Evolutionary conservation across 768 basidiomycete genomes (phyloP).

Genomic region (Butyriboletus loyo): DNA sequence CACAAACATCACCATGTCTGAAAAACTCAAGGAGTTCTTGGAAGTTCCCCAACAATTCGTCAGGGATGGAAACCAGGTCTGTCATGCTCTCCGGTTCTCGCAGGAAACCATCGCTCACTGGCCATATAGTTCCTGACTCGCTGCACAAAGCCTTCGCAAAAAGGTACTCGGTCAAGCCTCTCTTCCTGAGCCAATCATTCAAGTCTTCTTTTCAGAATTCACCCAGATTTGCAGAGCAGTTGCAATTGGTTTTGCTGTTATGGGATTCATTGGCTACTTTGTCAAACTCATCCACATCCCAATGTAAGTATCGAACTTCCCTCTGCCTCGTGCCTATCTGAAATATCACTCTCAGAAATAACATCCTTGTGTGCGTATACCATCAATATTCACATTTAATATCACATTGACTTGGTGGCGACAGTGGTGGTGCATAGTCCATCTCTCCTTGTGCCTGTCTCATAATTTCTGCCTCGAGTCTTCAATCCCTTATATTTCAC

Average conservation of each 20-base stretch:
- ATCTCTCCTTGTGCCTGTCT: slow-evolving; percentile 16
- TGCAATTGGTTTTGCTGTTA: slow-evolving; percentile 95
- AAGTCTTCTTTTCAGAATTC: slow-evolving; percentile 62
- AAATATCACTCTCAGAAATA: slow-evolving; percentile 61
- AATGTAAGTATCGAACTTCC: slow-evolving; percentile 61
- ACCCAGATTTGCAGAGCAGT: slow-evolving; percentile 93
- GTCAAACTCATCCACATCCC: slow-evolving; percentile 98
- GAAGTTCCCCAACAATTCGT: slow-evolving; percentile 91
- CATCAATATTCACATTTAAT: background rate
- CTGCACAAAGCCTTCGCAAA: slow-evolving; percentile 96
- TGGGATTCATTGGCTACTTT: slow-evolving; percentile 99
- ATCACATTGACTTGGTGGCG: slow-evolving; percentile 24
- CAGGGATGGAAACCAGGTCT: slow-evolving; percentile 89
- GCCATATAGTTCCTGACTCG: slow-evolving; percentile 80
- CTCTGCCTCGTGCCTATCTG: slow-evolving; percentile 3
- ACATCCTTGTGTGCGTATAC: slow-evolving; percentile 89
- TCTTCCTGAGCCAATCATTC: background rate
- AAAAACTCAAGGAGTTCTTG: slow-evolving; percentile 84
- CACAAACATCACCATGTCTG: slow-evolving; percentile 63
- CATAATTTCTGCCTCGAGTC: slow-evolving; percentile 11
- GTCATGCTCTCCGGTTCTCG: slow-evolving; percentile 15
- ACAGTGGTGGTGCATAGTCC: slow-evolving; percentile 73
- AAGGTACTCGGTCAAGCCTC: slow-evolving; percentile 53
- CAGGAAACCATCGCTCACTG: slow-evolving; percentile 7
- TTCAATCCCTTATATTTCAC: slow-evolving; percentile 18